Evolutionary conservation across 139 green algal species (phyloP).

Genomic region (Coelastrella sp.): DNA sequence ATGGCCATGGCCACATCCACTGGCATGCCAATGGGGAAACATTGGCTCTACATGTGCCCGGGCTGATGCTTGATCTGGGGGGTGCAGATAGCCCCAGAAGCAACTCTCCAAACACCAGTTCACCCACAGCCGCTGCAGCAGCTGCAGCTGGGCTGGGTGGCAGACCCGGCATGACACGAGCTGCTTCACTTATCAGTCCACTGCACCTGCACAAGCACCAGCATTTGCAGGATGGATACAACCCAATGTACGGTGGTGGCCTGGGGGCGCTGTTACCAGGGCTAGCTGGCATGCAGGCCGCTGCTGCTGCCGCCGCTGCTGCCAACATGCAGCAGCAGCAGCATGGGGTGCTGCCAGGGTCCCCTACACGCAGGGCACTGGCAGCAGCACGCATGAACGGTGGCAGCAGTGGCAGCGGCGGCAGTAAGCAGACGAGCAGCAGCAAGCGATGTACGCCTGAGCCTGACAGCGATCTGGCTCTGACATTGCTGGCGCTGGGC

Average conservation of each 20-base stretch:
- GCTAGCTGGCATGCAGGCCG: neutral
- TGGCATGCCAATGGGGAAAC: constrained; percentile 50
- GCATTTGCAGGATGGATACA: neutral
- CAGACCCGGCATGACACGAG: neutral
- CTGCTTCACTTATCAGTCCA: neutral
- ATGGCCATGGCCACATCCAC: constrained; percentile 33
- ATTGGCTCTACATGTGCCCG: constrained; percentile 28
- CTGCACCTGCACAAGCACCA: constrained; percentile 27
- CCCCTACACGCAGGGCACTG: neutral
- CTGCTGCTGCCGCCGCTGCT: constrained; percentile 3
- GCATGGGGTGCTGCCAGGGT: neutral
- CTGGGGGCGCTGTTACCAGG: neutral
- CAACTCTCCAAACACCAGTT: constrained; percentile 3
- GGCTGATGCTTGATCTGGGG: neutral
- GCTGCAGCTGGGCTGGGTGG: constrained; percentile 16
- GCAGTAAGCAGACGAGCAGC: constrained; percentile 19
- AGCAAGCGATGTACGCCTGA: constrained; percentile 49
- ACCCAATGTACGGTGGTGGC: neutral
- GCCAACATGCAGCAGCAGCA: constrained; percentile 14
- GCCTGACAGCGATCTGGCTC: constrained; percentile 33
- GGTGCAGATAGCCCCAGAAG: constrained; percentile 7
- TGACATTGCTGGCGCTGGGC: neutral
- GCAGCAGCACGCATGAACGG: neutral
- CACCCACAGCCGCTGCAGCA: neutral
- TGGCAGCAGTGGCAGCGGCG: constrained; percentile 30